Evolutionary conservation across 1,139 yeast species (phyloP).

Genomic region (Torulaspora pretoriensis): DNA sequence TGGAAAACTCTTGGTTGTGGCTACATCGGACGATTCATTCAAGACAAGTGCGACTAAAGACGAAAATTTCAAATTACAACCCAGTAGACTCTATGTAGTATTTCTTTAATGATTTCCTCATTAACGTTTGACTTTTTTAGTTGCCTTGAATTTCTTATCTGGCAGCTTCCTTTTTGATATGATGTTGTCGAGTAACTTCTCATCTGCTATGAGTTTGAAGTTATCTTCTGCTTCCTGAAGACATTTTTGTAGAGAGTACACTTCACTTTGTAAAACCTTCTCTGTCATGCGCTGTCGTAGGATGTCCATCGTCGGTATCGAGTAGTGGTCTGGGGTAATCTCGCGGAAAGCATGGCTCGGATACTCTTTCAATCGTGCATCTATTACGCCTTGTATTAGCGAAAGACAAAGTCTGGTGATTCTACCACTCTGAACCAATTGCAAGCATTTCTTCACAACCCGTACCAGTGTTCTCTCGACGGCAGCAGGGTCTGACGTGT

Average conservation of each 20-base stretch:
- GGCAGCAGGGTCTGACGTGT: conserved; percentile 7
- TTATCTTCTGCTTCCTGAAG: conserved; percentile 38
- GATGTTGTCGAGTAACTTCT: conserved; percentile 53
- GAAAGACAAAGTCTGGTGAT: conserved; percentile 28
- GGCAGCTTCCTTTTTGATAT: conserved; percentile 48
- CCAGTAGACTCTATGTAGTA: conserved; percentile 26
- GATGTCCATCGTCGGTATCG: conserved; percentile 17
- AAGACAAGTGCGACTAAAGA: conserved; percentile 35
- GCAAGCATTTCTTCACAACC: conserved; percentile 36
- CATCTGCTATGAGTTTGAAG: conserved; percentile 50
- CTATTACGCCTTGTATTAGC: conserved; percentile 29
- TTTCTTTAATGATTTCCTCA: conserved; percentile 6
- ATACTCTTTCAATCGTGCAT: conserved; percentile 33
- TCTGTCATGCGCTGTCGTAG: conserved; percentile 45
- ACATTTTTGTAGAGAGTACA: conserved; percentile 45
- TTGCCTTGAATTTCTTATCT: conserved; percentile 41
- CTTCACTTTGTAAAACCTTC: conserved; percentile 53
- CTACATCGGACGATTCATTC: conserved; percentile 59
- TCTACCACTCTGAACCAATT: conserved; percentile 33
- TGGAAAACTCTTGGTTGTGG: conserved; percentile 49
- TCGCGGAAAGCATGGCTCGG: conserved; percentile 34
- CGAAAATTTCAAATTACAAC: conserved; percentile 21
- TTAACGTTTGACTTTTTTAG: conserved; percentile 12
- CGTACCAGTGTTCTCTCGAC: conserved; percentile 18
- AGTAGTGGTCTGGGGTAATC: conserved; percentile 21